phyloP scores from a whole-genome alignment of 2,329 filamentous ascomycete genomes.

The Penicillium polonicum region DNA sequence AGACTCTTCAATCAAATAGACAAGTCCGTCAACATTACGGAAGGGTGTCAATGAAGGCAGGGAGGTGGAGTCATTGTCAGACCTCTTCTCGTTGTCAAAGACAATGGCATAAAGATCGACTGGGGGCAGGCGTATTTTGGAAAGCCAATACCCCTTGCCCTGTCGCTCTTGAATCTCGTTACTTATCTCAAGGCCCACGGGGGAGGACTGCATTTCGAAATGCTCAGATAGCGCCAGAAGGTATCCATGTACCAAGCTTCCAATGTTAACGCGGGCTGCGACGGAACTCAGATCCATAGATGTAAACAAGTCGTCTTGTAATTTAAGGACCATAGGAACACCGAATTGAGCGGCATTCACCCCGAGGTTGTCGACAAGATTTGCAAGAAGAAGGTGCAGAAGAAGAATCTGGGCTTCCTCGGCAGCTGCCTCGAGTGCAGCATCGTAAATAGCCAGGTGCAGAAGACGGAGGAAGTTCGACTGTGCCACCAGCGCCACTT shows the following conservation, averaged over 20 bases:
- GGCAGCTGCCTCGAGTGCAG: slow-evolving; percentile 69
- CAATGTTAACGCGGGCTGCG: slow-evolving; percentile 72
- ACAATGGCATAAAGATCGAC: slow-evolving; percentile 62
- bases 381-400: slow-evolving; percentile 72
- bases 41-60: slow-evolving; percentile 66
- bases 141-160: slow-evolving; percentile 74
- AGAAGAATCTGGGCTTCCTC: slow-evolving; percentile 73
- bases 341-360: slow-evolving; percentile 78
- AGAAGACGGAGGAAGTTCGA: slow-evolving; percentile 78
- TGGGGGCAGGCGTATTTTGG: slow-evolving; percentile 70
- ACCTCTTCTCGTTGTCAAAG: slow-evolving; percentile 45
- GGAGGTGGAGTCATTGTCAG: slow-evolving; percentile 43
- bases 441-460: slow-evolving; percentile 87
- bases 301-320: slow-evolving; percentile 74
- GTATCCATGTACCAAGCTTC: slow-evolving; percentile 84
- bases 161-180: slow-evolving; percentile 74
- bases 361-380: slow-evolving; percentile 72
- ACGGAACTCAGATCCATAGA: slow-evolving; percentile 42
- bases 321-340: slow-evolving; percentile 80
- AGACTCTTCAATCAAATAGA: slow-evolving; percentile 69
- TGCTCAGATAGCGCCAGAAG: slow-evolving; percentile 76
- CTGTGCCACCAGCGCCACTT: slow-evolving; percentile 51
- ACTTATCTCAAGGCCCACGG: slow-evolving; percentile 68
- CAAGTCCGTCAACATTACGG: slow-evolving; percentile 67
- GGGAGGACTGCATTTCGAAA: slow-evolving; percentile 71